phyloP scores from a whole-genome alignment of 257 asterid species.

The Salvia rosmarinus region DNA sequence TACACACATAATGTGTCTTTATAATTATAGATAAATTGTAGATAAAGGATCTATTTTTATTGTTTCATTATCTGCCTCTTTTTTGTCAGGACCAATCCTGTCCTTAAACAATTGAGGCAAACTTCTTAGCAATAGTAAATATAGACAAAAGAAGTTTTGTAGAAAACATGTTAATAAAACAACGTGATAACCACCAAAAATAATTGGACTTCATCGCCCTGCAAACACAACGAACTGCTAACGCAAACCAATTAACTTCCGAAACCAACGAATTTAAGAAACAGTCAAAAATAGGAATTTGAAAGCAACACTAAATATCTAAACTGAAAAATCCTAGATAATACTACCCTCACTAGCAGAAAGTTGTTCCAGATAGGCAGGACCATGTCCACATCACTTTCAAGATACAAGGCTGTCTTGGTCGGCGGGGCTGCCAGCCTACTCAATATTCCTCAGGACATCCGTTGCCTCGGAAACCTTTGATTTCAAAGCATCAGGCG shows the following conservation, averaged over 20 bases:
- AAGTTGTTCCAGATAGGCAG: constrained; percentile 29
- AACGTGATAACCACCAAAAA: not conserved
- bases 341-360: constrained; percentile 36
- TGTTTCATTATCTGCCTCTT: too few relatives aligned
- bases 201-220: too few relatives aligned
- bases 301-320: constrained; percentile 13
- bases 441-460: constrained; percentile 62
- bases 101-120: too few relatives aligned
- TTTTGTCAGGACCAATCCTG: too few relatives aligned
- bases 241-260: not conserved
- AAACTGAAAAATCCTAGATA: constrained; percentile 17
- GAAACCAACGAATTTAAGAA: not conserved
- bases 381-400: constrained; percentile 13
- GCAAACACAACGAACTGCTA: not conserved
- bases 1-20: too few relatives aligned
- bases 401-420: constrained; percentile 66
- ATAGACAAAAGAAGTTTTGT: too few relatives aligned
- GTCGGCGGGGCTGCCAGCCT: constrained; percentile 46
- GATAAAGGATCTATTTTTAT: too few relatives aligned
- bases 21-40: too few relatives aligned
- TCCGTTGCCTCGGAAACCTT: constrained; percentile 77
- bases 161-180: too few relatives aligned
- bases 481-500: constrained; percentile 71
- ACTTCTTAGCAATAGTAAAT: too few relatives aligned
- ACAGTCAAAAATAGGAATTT: not conserved